Evolutionary conservation across 352 stramenopile genomes (phyloP), one percentile per base, ranked within the genome.

Genomic region (Pythium dissotocum): DNA sequence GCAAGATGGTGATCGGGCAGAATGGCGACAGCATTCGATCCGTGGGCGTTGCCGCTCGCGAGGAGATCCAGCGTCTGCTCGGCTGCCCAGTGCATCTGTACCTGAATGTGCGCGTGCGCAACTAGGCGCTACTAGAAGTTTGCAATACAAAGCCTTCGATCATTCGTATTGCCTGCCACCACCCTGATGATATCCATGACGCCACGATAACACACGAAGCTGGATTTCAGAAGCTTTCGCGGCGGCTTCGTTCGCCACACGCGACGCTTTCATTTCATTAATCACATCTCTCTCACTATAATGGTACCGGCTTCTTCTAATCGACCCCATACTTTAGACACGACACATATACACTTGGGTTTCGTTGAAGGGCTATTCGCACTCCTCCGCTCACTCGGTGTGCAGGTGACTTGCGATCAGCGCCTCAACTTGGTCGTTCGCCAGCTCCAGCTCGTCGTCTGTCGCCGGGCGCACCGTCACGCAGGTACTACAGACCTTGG

Each of bases 31-130:
- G 83, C 6, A 85, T 95, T 30, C 81, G 87, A 36, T 80, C 82
- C 0, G 78, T 95, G 10, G 85, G 87, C 18, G 82, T 93, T 61
- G 80, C 82, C 1, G 87, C 87, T 32, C 84, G 85, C 10, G 68
- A 87, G 36, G 87, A 95, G 66, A 93, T 95, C 68, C 77, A 95
- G 63, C 61, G 74, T 52, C 70, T 95, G 52, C 72, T 95, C 8
- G 82, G 88, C 61, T 76, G 77, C 32, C 81, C 74, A 4, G 82
- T 95, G 66, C 87, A 95, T 48, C 77, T 95, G 52, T 95, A 95
- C 67, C 71, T 95, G 51, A 95, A 95, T 71, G 83, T 95, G 18
- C 85, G 87, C 32, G 82, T 93, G 13, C 81, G 81, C 52, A 88
- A 77, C 30, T 61, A 69, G 48, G 21, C 28, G 14, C 3, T 18